A percentile compares a stretch with the other conserved stretches of the same genome.
These are phyloP conservation scores for Ascocoryne sarcoides DNA, from an alignment of 2,329 filamentous ascomycete species.

Conservation along the genomic window DNA sequence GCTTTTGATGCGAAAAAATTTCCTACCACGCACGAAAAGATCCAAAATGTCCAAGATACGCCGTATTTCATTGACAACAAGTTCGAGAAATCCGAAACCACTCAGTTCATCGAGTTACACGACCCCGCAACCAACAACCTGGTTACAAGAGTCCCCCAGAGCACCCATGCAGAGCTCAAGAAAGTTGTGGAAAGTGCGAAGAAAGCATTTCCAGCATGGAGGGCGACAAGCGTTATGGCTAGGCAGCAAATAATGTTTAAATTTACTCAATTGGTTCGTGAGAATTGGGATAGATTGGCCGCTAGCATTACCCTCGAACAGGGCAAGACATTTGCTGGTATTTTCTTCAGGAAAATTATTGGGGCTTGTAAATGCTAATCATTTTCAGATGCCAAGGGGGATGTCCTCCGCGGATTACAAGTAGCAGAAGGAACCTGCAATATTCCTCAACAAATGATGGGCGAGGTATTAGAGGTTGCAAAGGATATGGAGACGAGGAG, in stretches of 20 bases:
- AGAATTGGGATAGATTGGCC: conserved; percentile 78
- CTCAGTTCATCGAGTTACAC: conserved; percentile 69
- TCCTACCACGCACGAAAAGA: conserved; percentile 64
- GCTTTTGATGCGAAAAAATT: conserved; percentile 51
- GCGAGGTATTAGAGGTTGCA: conserved; percentile 74
- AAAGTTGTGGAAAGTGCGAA: conserved; percentile 67
- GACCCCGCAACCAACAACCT: conserved; percentile 82
- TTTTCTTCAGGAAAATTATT: neutral
- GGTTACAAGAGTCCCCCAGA: conserved; percentile 74
- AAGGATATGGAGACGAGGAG: conserved; percentile 86
- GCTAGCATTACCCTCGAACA: conserved; percentile 82
- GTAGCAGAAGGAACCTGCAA: conserved; percentile 76
- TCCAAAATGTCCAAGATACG: conserved; percentile 59
- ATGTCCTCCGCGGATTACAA: conserved; percentile 74
- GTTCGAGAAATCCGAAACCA: conserved; percentile 59
- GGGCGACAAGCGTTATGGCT: conserved; percentile 59
- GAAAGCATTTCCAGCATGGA: conserved; percentile 69
- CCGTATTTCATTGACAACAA: conserved; percentile 78
- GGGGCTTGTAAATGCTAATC: neutral
- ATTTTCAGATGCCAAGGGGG: conserved; percentile 59
- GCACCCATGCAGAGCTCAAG: conserved; percentile 67
- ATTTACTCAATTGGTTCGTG: conserved; percentile 68
- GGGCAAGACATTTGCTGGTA: conserved; percentile 69
- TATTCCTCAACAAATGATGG: conserved; percentile 73
- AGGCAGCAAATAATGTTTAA: conserved; percentile 85